Base-by-base conservation (phyloP, 176 grass and related monocot genomes). In the Musa troglodytarum region DNA sequence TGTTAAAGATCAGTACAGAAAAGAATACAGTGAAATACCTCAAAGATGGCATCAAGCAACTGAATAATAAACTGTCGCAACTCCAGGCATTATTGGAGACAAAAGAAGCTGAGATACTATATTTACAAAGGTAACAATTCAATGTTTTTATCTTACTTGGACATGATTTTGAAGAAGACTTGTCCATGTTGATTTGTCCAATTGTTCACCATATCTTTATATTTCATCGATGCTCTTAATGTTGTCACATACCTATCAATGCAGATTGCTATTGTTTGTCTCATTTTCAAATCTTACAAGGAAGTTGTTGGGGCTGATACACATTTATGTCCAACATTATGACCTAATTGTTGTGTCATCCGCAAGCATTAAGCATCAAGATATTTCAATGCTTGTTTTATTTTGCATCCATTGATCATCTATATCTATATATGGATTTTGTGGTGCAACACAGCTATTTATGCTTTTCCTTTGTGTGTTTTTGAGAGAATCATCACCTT, bases 1-100 rank as follows among this genome's bases (percentile, higher is more conserved):
- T 97, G 74, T 74, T 97, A 70, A 97, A 90, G 83, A 91, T 97
- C 70, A 97, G 94, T 77, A 93, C 83, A 49, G 94, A 93, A 78
- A 93, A 91, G 75, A 93, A 85, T 80, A 87, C 86, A 17, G 92
- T 97, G 72, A 97, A 91, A 81, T 72, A 67, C 72, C 82, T 97
- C 75, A 93, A 97, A 80, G 86, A 83, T 62, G 94, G 90, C 68
- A 89, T 93, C 87, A 97, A 93, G 64, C 94, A 97, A 52, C 79
- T 97, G 52, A 93, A 97, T 81, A 82, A 85, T 82, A 97, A 88
- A 75, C 83, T 97, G 75, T 92, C 94, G 23, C 86, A 97, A 73
- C 86, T 93, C 75, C 94, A 97, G 85, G 88, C 88, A 1, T 84
- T 90, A 52, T 77, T 97, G 74, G 94, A 97, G 82, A 83, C 78